Base-by-base conservation (phyloP, 768 basidiomycete species). In the Phlebiopsis gigantea region DNA sequence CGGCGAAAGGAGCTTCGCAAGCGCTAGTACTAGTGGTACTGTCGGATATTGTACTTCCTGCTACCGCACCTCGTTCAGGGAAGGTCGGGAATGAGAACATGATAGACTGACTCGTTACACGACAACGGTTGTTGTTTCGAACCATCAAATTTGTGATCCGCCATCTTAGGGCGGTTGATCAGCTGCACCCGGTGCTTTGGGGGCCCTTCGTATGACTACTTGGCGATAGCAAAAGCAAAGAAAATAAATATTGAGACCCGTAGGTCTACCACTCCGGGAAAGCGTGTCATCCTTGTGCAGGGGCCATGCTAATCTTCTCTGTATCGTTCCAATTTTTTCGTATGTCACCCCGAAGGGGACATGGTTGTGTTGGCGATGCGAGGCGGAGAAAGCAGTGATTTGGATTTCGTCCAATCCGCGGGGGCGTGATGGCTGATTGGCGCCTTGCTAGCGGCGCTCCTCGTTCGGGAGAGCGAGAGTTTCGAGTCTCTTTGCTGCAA, bases 261-360 rank as follows among this genome's bases (percentile, higher is more conserved):
- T 71, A 71, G 70, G 66, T 70, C 70, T 87, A 87, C 87, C 87
- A 88, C 87, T 89, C 88, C 86, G 87, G 85, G 81, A 88, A 88
- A 91, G 88, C 89, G 90, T 95, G 93, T 94, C 93, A 95, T 96
- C 93, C 94, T 96, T 97, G 93, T 96, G 94, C 93, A 96, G 93
- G 94, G 93, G 93, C 94, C 90, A 96, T 96, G 93, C 93, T 95
- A 94, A 96, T 94, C 93, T 95, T 95, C 93, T 96, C 93, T 93
- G 93, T 94, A 95, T 94, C 89, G 91, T 93, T 94, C 90, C 92
- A 93, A 93, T 89, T 91, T 93, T 93, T 89, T 88, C 87, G 84
- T 90, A 87, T 89, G 89, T 85, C 87, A 87, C 89, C 85, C 85
- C 85, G 84, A 87, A 88, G 85, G 85, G 86, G 84, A 85, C 84